A percentile compares a stretch with the other conserved stretches of the same genome.
phyloP scores from a whole-genome alignment of 768 basidiomycete genomes.

The Atractiella rhizophila region DNA sequence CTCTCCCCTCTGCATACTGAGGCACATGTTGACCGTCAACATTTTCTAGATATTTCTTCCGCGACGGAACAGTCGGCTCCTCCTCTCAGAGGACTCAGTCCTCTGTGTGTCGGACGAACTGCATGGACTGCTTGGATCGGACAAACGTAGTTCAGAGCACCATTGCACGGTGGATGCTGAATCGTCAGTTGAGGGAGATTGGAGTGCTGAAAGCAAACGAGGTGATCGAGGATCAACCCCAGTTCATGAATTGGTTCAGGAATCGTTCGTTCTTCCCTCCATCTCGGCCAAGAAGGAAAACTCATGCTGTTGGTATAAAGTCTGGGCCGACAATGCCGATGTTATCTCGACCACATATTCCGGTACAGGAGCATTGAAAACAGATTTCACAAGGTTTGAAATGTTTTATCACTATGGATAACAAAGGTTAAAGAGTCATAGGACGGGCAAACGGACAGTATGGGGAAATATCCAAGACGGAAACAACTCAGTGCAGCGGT shows the following conservation, averaged over 20 bases:
- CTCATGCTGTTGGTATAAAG: constrained; percentile 25
- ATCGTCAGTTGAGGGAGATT: constrained; percentile 43
- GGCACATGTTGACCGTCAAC: no score
- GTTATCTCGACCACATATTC: constrained; percentile 68
- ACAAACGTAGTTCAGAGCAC: constrained; percentile 92
- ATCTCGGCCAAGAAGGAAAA: no score
- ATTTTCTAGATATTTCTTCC: constrained; percentile 48
- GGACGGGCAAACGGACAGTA: constrained; percentile 59
- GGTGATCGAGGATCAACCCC: constrained; percentile 53
- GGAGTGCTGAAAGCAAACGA: constrained; percentile 48
- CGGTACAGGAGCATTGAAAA: constrained; percentile 85
- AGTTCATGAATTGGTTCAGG: constrained; percentile 57
- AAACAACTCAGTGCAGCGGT: constrained; percentile 54
- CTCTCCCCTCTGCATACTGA: no score
- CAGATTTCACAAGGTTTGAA: constrained; percentile 55
- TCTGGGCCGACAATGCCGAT: constrained; percentile 96
- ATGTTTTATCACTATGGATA: neutral
- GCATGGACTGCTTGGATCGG: constrained; percentile 82
- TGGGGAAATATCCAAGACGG: constrained; percentile 64
- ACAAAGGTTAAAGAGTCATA: neutral
- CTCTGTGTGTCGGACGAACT: constrained; percentile 73
- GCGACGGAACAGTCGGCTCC: constrained; percentile 28
- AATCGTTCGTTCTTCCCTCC: constrained; percentile 36
- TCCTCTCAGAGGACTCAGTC: constrained; percentile 33
- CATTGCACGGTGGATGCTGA: constrained; percentile 60